Base-by-base conservation (phyloP, 371 early-diverging fungal genomes). In the Rhizopus delemar region DNA sequence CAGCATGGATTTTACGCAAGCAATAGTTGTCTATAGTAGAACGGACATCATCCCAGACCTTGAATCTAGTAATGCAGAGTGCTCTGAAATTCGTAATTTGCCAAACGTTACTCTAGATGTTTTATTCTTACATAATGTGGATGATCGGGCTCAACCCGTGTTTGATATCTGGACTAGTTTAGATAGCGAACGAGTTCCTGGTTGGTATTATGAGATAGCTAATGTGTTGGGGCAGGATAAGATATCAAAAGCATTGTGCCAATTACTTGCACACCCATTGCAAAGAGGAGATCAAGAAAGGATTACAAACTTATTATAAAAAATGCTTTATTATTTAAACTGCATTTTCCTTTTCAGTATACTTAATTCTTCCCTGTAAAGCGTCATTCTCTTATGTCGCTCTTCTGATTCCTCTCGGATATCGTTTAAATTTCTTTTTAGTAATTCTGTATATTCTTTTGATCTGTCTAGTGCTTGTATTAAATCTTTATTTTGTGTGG, bases 121-220 rank as follows among this genome's bases (percentile, higher is more conserved):
- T 2, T 0, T 62, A 2, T 57, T 53, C 48, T 34, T 62, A 4
- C 63, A 62, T 33, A 33, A 53, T 12, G 29, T 41, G 8, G 5
- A 41, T 9, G 16, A 31, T 12, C 15, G 12, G 11, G 8, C 39
- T 32, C 41, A 41, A 43, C 22, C 4, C 4, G 41, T 61, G 3
- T 62, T 57, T 51, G 53, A 57, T 34, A 8, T n/a, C 6, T 62
- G 63, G 63, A 12, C 5, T 33, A n/a, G 29, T 3, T 28, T 63
- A 1, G 63, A 57, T 48, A 53, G 48, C 34, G 6, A n/a, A 1
- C n/a, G 9, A 8, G 41, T 32, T 1, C 35, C 41, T 11, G 63
- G 63, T n/a, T 63, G 63, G 63, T 57, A 53, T 53, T 63, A 63
- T 36, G 58, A 57, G 41, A 12, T 43, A 7, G 43, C 46, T 15